A percentile compares a stretch with the other conserved stretches of the same genome.
Evolutionary conservation across 2,329 filamentous ascomycete genomes (phyloP).

Genomic region (Fusarium azukiicola): DNA sequence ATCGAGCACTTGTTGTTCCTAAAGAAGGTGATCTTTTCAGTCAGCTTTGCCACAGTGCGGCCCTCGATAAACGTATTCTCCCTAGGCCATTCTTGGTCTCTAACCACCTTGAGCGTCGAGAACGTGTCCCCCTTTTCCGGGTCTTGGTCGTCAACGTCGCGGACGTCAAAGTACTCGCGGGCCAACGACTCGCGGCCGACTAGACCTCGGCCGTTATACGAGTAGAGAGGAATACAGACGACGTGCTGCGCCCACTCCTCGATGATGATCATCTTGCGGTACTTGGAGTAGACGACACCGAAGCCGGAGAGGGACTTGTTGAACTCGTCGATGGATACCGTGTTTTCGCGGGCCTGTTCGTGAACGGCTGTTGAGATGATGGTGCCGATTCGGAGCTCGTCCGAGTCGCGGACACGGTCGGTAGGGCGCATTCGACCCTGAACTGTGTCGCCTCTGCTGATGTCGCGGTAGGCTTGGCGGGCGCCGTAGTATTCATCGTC

Average conservation of each 20-base stretch:
- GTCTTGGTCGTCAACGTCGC: conserved; percentile 26
- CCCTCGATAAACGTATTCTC: conserved; percentile 35
- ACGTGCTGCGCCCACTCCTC: conserved; percentile 45
- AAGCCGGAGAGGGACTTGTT: conserved; percentile 35
- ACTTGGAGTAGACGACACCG: conserved; percentile 50
- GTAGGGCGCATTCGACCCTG: conserved; percentile 29
- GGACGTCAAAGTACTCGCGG: conserved; percentile 47
- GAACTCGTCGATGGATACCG: conserved; percentile 15
- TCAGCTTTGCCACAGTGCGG: conserved; percentile 45
- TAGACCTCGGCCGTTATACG: conserved; percentile 45
- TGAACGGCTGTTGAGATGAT: conserved; percentile 49
- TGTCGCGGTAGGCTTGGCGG: conserved; percentile 21
- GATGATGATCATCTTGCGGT: conserved; percentile 50
- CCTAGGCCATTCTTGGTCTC: conserved; percentile 21
- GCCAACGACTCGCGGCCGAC: conserved; percentile 22
- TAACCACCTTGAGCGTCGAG: conserved; percentile 28
- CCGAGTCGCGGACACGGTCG: not conserved
- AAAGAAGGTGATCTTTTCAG: conserved; percentile 36
- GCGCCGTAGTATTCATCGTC: not conserved
- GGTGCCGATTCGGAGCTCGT: conserved; percentile 33
- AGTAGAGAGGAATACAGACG: conserved; percentile 47
- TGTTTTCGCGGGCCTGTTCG: conserved; percentile 27
- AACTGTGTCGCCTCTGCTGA: conserved; percentile 32
- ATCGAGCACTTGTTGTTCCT: conserved; percentile 41
- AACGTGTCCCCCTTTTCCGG: conserved; percentile 18